Evolutionary conservation across 1,139 yeast species (phyloP), one percentile per base, ranked within the genome.

Genomic region (Saccharomyces hybrid): DNA sequence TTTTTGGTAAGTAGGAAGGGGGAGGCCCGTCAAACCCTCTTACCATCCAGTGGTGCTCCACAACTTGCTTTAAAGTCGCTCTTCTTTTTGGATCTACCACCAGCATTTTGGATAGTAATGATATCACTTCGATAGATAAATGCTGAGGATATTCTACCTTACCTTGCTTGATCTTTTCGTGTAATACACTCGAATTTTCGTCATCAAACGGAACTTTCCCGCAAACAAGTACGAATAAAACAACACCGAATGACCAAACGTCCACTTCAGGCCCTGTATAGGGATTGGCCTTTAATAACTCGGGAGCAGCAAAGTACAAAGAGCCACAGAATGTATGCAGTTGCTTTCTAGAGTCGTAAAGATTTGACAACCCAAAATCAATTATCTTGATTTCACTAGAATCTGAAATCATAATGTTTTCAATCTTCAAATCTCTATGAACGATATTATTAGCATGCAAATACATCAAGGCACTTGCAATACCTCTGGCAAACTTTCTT

Each of bases 141-240:
- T 83, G 83, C 44, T 78, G 78, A 2, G 99, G 99, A 69, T 93
- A 93, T 59, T 88, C 96, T 9, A 93, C 96, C 58, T 82, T 78
- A 38, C 99, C 99, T 60, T 84, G 80, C 67, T 91, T 93, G 70
- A 93, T 93, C 71, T 91, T 91, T 61, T 90, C 96, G 69, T 93
- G 99, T 63, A 93, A 77, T 2, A 87, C 91, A 44, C 90, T 86
- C 63, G 95, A 96, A 58, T 88, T 84, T 66, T 89, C 95, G 68
- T 93, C 98, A 70, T 93, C 99, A 71, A 93, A 93, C 13, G 99
- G 99, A 9, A 93, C 97, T 68, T 89, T 90, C 51, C 99, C 99
- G 69, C 97, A 90, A 1, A 93, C 96, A 58, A 93, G 74, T 13
- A 93, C 99, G 66, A 88, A 93, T 34, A 93, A 75, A 0, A 93